Percentiles rank a stretch among this genome's conserved stretches.
Conservation (phyloP, 352 stramenopile genomes). For the Phytopythium cucurbitacearum region DNA sequence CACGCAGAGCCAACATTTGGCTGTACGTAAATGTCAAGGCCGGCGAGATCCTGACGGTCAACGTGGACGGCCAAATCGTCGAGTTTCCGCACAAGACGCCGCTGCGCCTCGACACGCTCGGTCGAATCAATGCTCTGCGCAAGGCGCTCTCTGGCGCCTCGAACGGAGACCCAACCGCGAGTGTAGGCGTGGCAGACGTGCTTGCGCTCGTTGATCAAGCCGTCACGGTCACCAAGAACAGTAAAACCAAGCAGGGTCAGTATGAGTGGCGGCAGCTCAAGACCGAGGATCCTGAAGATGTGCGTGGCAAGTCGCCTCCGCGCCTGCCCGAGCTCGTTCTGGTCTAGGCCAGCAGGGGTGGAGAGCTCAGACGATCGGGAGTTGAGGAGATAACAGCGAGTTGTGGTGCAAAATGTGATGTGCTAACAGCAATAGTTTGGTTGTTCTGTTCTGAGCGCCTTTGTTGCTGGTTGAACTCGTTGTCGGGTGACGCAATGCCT, state of each 20-base stretch:
- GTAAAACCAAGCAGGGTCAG: slow-evolving; percentile 25
- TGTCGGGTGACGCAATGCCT: no score
- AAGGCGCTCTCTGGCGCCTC: slow-evolving; percentile 50
- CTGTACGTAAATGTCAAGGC: slow-evolving; percentile 42
- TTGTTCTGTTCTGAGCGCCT: no score
- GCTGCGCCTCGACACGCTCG: slow-evolving; percentile 32
- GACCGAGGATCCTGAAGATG: slow-evolving; percentile 27
- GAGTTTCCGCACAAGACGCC: slow-evolving; percentile 42
- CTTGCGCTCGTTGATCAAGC: slow-evolving; percentile 42
- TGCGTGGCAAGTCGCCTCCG: slow-evolving; percentile 15
- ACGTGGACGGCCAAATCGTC: slow-evolving; percentile 53
- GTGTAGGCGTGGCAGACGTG: slow-evolving; percentile 30
- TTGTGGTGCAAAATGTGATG: no score
- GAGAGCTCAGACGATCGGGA: no score
- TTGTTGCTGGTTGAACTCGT: no score
- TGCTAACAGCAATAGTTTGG: no score
- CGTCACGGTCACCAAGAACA: slow-evolving; percentile 33
- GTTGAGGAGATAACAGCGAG: no score
- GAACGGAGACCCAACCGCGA: slow-evolving; percentile 21
- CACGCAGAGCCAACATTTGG: slow-evolving; percentile 52
- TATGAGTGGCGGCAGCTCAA: slow-evolving; percentile 51
- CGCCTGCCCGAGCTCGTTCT: slow-evolving; percentile 39
- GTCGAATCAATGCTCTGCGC: slow-evolving; percentile 44
- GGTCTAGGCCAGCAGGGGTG: slow-evolving; percentile 1
- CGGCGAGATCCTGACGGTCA: slow-evolving; percentile 56